Evolutionary conservation across 441 rosid genomes (phyloP).

Genomic region (Eutrema salsugineum): DNA sequence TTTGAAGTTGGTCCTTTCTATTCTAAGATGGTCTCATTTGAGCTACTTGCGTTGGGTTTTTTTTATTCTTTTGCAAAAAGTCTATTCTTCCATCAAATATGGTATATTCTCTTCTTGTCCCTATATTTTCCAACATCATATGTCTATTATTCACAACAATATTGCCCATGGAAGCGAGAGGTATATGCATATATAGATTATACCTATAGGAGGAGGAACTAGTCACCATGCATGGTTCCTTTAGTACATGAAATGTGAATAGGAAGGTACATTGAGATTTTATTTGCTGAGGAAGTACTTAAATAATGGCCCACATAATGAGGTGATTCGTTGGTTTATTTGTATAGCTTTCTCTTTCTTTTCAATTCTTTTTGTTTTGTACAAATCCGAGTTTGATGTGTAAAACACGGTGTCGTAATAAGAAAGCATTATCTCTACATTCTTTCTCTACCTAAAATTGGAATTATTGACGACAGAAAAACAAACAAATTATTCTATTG

Average conservation of each 20-base stretch:
- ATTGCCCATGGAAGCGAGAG: background rate
- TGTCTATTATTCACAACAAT: constrained; percentile 1
- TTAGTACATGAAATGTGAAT: constrained; percentile 30
- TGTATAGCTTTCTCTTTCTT: constrained; percentile 23
- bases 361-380: constrained; percentile 23
- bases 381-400: constrained; percentile 40
- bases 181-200: background rate
- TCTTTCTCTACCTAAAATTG: constrained; percentile 4
- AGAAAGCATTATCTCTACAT: constrained; percentile 17
- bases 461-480: background rate
- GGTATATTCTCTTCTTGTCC: background rate
- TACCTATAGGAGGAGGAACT: constrained; percentile 1
- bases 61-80: background rate
- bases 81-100: background rate
- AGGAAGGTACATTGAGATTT: constrained; percentile 21
- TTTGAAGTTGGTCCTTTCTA: background rate
- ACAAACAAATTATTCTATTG: background rate
- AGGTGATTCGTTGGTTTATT: constrained; percentile 38
- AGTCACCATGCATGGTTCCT: constrained; percentile 27
- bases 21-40: background rate
- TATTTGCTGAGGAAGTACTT: constrained; percentile 24
- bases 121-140: background rate
- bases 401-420: constrained; percentile 30
- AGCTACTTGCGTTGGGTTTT: background rate
- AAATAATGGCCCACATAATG: constrained; percentile 31